Evolutionary conservation across 2,329 filamentous ascomycete genomes (phyloP).

Genomic region (Corniculantispora saksenae): DNA sequence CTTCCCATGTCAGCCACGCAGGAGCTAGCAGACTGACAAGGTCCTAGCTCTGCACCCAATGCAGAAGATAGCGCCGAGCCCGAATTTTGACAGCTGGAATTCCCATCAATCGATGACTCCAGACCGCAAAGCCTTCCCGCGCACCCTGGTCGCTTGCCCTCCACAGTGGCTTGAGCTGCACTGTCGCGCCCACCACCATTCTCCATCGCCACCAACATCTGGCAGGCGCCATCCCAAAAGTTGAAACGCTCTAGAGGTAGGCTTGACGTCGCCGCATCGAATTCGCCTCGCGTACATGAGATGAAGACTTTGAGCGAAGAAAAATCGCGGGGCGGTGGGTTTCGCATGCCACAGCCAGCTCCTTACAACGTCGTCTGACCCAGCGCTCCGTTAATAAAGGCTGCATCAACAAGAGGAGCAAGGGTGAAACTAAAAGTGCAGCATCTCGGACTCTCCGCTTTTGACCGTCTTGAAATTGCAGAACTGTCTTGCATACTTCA

Average conservation of each 20-base stretch:
- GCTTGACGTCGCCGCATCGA: background rate
- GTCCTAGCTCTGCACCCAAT: background rate
- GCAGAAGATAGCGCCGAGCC: background rate
- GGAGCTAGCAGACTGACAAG: background rate
- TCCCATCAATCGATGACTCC: background rate
- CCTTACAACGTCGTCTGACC: background rate
- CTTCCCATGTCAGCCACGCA: background rate
- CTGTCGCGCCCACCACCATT: background rate
- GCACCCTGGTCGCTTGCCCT: background rate
- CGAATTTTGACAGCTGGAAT: background rate
- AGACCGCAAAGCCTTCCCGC: background rate
- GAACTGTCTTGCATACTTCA: background rate
- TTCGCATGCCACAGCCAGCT: background rate
- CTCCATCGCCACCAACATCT: background rate
- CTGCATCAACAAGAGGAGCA: background rate
- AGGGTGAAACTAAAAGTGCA: background rate
- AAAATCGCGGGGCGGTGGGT: background rate
- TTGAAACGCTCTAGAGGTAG: slow-evolving; percentile 11
- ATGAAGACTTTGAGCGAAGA: background rate
- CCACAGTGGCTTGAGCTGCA: background rate
- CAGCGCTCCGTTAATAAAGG: background rate
- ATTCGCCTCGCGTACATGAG: background rate
- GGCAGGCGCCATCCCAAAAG: background rate
- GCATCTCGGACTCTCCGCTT: background rate
- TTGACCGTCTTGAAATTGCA: background rate